Evolutionary conservation across 2,329 filamentous ascomycete genomes (phyloP).

Genomic region (Fusarium napiforme): DNA sequence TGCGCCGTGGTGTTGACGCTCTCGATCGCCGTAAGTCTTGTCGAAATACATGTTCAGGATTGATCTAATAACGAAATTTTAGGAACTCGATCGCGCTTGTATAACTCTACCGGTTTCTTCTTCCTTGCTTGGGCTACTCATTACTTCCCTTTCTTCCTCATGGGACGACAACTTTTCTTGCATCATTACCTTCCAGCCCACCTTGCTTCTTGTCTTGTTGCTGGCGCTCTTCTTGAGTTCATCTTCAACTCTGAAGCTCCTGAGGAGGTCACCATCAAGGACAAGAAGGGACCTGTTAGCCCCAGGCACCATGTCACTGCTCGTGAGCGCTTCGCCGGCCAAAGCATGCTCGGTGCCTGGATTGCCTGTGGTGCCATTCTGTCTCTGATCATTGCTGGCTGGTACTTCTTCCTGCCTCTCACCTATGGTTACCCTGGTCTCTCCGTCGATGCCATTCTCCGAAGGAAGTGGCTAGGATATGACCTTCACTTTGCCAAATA

Average conservation of each 20-base stretch:
- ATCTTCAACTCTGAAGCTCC: slow-evolving; percentile 90
- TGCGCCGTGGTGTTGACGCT: slow-evolving; percentile 92
- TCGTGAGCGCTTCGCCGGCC: slow-evolving; percentile 80
- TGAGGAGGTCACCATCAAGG: slow-evolving; percentile 63
- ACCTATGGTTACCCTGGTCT: slow-evolving; percentile 96
- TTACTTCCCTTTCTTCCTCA: slow-evolving; percentile 97
- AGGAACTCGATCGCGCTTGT: slow-evolving; percentile 92
- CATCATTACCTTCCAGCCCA: slow-evolving; percentile 98
- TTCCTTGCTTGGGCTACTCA: slow-evolving; percentile 98
- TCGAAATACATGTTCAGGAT: neutral
- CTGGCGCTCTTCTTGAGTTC: slow-evolving; percentile 92
- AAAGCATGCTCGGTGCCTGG: slow-evolving; percentile 84
- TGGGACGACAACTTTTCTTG: slow-evolving; percentile 97
- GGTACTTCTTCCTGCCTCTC: slow-evolving; percentile 93
- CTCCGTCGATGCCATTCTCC: slow-evolving; percentile 78
- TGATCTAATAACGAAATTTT: slow-evolving; percentile 47
- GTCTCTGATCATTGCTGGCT: slow-evolving; percentile 75
- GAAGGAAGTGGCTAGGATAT: slow-evolving; percentile 95
- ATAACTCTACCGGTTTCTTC: slow-evolving; percentile 99
- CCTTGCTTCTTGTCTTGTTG: slow-evolving; percentile 87
- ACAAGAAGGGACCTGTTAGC: slow-evolving; percentile 58
- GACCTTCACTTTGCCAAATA: slow-evolving; percentile 99
- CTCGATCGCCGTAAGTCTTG: slow-evolving; percentile 85
- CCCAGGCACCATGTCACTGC: slow-evolving; percentile 76
- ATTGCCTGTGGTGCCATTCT: slow-evolving; percentile 79